Percentiles rank a stretch among this genome's conserved stretches.
phyloP scores from a whole-genome alignment of 352 stramenopile species.

The Phytophthora kernoviae region DNA sequence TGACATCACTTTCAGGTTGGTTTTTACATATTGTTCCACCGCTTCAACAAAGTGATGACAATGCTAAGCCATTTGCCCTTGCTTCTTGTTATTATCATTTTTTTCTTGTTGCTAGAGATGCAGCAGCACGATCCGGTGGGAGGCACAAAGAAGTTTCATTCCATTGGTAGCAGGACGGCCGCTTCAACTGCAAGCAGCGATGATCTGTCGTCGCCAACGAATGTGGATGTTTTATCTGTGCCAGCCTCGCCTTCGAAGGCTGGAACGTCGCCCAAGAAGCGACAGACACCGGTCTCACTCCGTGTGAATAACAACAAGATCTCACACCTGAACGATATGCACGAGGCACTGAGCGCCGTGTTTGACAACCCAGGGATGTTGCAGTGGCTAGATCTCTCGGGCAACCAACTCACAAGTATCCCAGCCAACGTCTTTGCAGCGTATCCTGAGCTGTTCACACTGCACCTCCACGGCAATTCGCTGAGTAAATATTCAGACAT shows the following conservation, averaged over 20 bases:
- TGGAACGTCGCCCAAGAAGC: constrained; percentile 16
- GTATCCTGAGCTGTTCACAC: constrained; percentile 59
- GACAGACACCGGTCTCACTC: constrained; percentile 39
- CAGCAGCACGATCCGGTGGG: constrained; percentile 57
- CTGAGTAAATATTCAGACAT: constrained; percentile 70
- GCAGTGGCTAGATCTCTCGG: constrained; percentile 74
- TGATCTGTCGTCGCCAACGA: constrained; percentile 6
- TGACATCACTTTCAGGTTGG: constrained; percentile 55
- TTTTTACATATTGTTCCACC: not conserved
- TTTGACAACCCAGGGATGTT: constrained; percentile 54
- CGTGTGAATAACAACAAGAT: constrained; percentile 78
- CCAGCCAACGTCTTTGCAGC: constrained; percentile 39
- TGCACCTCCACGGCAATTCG: constrained; percentile 80
- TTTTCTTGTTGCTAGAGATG: constrained; percentile 44
- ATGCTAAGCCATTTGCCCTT: not conserved
- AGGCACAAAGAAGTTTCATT: constrained; percentile 52
- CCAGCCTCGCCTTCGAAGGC: not conserved
- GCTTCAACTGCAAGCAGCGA: constrained; percentile 1
- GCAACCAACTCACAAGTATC: constrained; percentile 51
- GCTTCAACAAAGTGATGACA: not conserved
- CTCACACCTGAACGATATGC: constrained; percentile 50
- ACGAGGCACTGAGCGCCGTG: constrained; percentile 49
- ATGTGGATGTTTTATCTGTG: not conserved
- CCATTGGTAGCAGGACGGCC: constrained; percentile 3
- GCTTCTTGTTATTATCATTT: not conserved